phyloP scores from a whole-genome alignment of 2,329 filamentous ascomycete genomes.

The Dichotomopilus funicola region DNA sequence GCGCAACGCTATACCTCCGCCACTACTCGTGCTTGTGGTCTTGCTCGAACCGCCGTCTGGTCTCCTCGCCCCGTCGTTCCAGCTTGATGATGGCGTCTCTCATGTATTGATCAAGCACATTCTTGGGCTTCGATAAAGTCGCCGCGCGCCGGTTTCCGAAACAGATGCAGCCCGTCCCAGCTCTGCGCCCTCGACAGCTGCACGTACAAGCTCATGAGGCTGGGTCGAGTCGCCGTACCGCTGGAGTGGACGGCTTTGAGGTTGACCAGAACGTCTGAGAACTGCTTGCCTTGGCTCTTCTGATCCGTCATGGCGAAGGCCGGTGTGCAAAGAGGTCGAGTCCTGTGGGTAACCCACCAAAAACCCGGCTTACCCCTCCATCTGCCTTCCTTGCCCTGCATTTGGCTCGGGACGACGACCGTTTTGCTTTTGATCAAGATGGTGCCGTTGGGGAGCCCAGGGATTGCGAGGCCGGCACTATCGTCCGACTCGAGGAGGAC shows the following conservation, averaged over 20 bases:
- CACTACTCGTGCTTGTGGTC: not conserved
- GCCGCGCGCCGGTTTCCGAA: not conserved
- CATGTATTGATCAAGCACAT: constrained; percentile 7
- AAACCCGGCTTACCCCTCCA: constrained; percentile 6
- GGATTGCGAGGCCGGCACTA: not conserved
- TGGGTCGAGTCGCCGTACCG: constrained; percentile 5
- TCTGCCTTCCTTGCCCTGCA: not conserved
- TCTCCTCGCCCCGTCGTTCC: constrained; percentile 4
- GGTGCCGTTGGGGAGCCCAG: constrained; percentile 1
- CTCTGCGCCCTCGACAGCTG: constrained; percentile 13
- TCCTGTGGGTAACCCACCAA: constrained; percentile 6
- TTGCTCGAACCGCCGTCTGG: not conserved
- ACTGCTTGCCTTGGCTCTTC: constrained; percentile 3
- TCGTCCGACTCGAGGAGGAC: not conserved
- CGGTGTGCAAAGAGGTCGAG: constrained; percentile 11
- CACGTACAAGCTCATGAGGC: constrained; percentile 18
- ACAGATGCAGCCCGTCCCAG: not conserved
- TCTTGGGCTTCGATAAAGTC: constrained; percentile 19
- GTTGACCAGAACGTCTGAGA: constrained; percentile 6
- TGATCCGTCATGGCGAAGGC: not conserved
- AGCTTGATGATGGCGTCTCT: constrained; percentile 6
- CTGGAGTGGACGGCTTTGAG: constrained; percentile 10
- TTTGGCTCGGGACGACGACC: not conserved
- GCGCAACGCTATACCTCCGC: too few species aligned
- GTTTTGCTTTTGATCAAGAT: constrained; percentile 3